Evolutionary conservation across 2,329 filamentous ascomycete genomes (phyloP).

Genomic region (Trichophyton rubrum): DNA sequence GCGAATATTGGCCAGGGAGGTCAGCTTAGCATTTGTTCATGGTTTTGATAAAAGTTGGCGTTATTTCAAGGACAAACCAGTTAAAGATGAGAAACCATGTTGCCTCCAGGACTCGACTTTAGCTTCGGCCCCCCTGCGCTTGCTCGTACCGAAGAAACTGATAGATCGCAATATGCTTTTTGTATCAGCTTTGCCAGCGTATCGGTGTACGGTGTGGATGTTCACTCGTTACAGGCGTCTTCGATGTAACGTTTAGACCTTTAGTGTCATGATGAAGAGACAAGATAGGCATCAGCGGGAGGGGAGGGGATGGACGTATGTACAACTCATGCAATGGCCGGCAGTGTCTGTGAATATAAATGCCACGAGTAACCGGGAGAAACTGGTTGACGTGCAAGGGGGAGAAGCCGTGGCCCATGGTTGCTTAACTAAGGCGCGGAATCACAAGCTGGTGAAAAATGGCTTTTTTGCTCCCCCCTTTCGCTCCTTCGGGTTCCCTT

Average conservation of each 20-base stretch:
- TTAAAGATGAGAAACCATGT: neutral
- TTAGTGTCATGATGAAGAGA: neutral
- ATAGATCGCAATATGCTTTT: slow-evolving; percentile 3
- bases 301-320: neutral
- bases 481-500: neutral
- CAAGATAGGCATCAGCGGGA: neutral
- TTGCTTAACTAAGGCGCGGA: neutral
- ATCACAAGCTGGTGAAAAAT: neutral
- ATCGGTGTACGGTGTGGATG: neutral
- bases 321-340: neutral
- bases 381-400: neutral
- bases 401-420: neutral
- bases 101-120: neutral
- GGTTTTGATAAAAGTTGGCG: neutral
- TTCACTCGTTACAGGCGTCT: neutral
- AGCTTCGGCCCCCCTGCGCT: neutral
- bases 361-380: neutral
- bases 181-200: neutral
- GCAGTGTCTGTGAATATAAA: neutral
- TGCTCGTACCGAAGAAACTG: neutral
- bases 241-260: neutral
- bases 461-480: neutral
- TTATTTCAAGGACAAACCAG: neutral
- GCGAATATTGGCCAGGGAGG: neutral
- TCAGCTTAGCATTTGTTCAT: neutral